phyloP scores from a whole-genome alignment of 345 rosid genomes.

The Salix purpurea region DNA sequence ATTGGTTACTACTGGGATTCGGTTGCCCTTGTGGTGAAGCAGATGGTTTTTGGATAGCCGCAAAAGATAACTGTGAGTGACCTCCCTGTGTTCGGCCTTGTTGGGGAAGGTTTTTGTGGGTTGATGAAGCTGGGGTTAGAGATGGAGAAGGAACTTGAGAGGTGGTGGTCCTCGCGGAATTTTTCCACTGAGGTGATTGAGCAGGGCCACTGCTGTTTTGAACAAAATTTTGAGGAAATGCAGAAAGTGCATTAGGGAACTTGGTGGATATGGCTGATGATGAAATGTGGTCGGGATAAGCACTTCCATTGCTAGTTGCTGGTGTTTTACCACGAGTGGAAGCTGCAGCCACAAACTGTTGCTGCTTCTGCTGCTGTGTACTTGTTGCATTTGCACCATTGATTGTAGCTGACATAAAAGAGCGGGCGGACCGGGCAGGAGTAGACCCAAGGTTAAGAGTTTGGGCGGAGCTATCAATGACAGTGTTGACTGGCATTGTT shows the following conservation, averaged over 20 bases:
- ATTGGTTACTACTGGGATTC: constrained; percentile 44
- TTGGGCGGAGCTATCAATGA: constrained; percentile 71
- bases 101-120: constrained; percentile 54
- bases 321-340: constrained; percentile 65
- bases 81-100: constrained; percentile 66
- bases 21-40: constrained; percentile 47
- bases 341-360: constrained; percentile 50
- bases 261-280: constrained; percentile 50
- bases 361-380: constrained; percentile 51
- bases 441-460: constrained; percentile 54
- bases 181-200: constrained; percentile 89
- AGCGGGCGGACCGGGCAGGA: constrained; percentile 42
- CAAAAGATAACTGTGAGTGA: constrained; percentile 74
- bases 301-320: constrained; percentile 55
- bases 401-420: constrained; percentile 39
- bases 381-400: constrained; percentile 29
- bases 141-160: constrained; percentile 59
- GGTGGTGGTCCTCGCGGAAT: constrained; percentile 48
- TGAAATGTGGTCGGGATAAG: constrained; percentile 56
- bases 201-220: constrained; percentile 55
- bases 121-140: constrained; percentile 46
- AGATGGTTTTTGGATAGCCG: constrained; percentile 56
- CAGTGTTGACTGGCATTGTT: constrained; percentile 49
- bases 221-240: constrained; percentile 67
- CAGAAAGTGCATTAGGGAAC: constrained; percentile 51